phyloP scores from a whole-genome alignment of 2,329 filamentous ascomycete genomes.

The Claviceps citrina region DNA sequence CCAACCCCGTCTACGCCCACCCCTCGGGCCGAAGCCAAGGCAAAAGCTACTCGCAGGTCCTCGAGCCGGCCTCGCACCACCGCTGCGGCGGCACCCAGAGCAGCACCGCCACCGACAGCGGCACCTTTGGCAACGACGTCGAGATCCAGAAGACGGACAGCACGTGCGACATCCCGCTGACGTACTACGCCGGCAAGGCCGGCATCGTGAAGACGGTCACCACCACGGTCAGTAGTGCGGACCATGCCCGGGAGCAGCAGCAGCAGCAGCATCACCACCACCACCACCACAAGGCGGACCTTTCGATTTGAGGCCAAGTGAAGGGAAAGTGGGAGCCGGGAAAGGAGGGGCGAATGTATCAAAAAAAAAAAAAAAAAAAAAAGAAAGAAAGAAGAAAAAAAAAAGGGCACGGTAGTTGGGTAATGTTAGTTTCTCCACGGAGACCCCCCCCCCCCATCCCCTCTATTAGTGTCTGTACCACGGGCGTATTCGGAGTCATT shows the following conservation, averaged over 20 bases:
- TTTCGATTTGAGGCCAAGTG: too few relatives aligned
- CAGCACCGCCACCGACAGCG: background rate
- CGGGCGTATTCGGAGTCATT: too few relatives aligned
- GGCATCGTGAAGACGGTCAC: background rate
- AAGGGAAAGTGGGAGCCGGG: background rate
- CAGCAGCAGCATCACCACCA: too few relatives aligned
- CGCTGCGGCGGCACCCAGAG: background rate
- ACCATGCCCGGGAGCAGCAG: background rate
- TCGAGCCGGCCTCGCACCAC: background rate
- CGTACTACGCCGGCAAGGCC: background rate
- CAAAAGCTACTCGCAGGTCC: background rate
- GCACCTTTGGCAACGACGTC: conserved; percentile 2
- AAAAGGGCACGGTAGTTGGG: too few relatives aligned
- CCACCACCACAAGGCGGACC: too few relatives aligned
- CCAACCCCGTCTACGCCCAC: background rate
- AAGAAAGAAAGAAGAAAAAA: too few relatives aligned
- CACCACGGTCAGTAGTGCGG: background rate
- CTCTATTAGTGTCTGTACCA: too few relatives aligned
- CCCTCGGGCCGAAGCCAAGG: background rate
- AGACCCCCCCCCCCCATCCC: too few relatives aligned
- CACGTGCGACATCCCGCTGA: background rate
- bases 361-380: too few relatives aligned
- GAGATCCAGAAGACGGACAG: conserved; percentile 1
- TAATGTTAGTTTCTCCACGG: too few relatives aligned
- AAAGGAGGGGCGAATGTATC: too few relatives aligned